These are phyloP conservation scores for Penicillium expansum DNA, from an alignment of 2,329 filamentous ascomycete species.

Conservation along the genomic window DNA sequence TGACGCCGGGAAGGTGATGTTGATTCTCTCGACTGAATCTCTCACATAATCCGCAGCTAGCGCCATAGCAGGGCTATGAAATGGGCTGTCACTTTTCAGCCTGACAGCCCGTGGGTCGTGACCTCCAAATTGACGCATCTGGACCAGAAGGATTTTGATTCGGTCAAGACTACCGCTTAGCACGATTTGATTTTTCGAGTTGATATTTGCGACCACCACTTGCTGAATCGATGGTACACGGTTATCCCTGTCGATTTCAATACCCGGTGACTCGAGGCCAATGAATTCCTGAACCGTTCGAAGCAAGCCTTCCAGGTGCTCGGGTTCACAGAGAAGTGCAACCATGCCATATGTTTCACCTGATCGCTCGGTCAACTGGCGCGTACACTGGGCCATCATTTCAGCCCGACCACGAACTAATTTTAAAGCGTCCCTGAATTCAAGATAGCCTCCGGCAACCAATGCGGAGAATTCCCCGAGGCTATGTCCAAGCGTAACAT, in stretches of 20 bases:
- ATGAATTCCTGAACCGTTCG: conserved; percentile 76
- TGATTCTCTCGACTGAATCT: conserved; percentile 59
- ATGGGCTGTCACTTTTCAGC: conserved; percentile 82
- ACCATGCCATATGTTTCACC: conserved; percentile 93
- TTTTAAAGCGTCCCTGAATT: conserved; percentile 72
- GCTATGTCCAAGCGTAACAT: conserved; percentile 85
- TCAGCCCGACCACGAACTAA: conserved; percentile 76
- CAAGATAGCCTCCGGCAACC: conserved; percentile 76
- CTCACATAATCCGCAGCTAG: conserved; percentile 76
- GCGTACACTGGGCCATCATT: conserved; percentile 76
- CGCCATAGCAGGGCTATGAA: conserved; percentile 88
- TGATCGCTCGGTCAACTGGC: conserved; percentile 61
- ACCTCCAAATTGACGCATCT: conserved; percentile 83
- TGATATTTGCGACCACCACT: conserved; percentile 89
- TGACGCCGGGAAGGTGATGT: conserved; percentile 70
- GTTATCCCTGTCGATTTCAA: conserved; percentile 60
- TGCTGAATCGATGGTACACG: conserved; percentile 75
- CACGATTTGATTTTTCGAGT: conserved; percentile 94
- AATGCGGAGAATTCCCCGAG: conserved; percentile 91
- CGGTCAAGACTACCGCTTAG: conserved; percentile 80
- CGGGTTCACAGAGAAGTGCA: conserved; percentile 81
- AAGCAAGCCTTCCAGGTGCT: conserved; percentile 68
- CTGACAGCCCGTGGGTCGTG: conserved; percentile 87
- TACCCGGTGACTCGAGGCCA: conserved; percentile 62
- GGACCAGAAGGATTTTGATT: conserved; percentile 77